These are phyloP conservation scores for Selenicereus undatus DNA, from an alignment of 148 eudicot genomes.

Conservation along the genomic window DNA sequence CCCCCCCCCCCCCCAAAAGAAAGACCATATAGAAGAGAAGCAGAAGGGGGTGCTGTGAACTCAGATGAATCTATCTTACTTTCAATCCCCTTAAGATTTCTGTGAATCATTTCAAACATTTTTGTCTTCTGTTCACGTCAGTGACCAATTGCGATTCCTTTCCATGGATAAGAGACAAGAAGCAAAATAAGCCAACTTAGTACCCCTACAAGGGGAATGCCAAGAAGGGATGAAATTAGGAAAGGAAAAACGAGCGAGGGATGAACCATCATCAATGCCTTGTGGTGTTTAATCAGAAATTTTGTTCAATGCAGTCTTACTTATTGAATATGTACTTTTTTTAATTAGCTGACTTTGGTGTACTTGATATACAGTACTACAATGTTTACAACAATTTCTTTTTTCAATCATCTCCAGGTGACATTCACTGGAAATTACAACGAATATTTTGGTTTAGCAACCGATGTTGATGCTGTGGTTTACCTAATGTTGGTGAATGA, in stretches of 20 bases:
- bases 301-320: background rate
- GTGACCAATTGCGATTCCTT: background rate
- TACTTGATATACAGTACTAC: background rate
- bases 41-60: too few relatives aligned
- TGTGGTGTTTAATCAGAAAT: too few relatives aligned
- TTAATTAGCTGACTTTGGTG: background rate
- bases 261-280: background rate
- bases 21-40: too few relatives aligned
- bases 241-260: background rate
- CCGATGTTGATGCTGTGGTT: conserved; percentile 94
- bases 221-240: too few relatives aligned
- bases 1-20: too few relatives aligned
- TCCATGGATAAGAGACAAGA: background rate
- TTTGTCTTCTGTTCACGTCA: too few relatives aligned
- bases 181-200: background rate
- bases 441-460: conserved; percentile 84
- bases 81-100: too few relatives aligned
- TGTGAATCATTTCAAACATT: too few relatives aligned
- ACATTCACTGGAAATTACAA: conserved; percentile 87
- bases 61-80: too few relatives aligned
- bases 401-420: conserved; percentile 34
- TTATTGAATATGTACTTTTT: background rate
- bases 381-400: background rate
- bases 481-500: conserved; percentile 98
- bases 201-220: background rate